Evolutionary conservation across 169 alveolate genomes (phyloP), one percentile per base, ranked within the genome.

Genomic region (Eimeria brunetti): DNA sequence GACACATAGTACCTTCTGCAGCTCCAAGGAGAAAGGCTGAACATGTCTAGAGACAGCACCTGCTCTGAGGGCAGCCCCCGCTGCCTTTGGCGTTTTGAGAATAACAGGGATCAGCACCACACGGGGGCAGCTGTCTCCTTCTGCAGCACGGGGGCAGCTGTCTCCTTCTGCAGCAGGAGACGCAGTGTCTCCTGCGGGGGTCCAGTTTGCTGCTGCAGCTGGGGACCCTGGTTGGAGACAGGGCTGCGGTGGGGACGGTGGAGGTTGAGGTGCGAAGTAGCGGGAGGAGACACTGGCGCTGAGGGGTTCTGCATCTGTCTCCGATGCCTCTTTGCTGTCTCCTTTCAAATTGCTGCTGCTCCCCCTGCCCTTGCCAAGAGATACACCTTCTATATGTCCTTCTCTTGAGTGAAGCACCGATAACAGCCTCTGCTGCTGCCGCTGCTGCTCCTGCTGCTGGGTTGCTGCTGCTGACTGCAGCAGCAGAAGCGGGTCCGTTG

Each of bases 401-500:
- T n/a, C n/a, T n/a, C n/a, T n/a, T n/a, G n/a, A n/a, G n/a, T n/a
- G 60, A 76, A 44, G 60, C 41, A n/a, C 51, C 24, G 64, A 18
- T 22, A 46, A 27, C 36, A 41, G 86, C 8, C 18, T 46, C 62
- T 76, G 80, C 58, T 76, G 80, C 58, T 46, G 22, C 88, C 12
- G 69, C n/a, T 60, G 80, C 24, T 85, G 91, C 64, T 85, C 76
- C 41, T 46, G 91, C 80, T 33, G 91, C 80, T 60, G 78, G 14
- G 60, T 49, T 30, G 36, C 71, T 56, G 58, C 60, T 53, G 91
- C 91, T 36, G 78, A 58, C 62, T 85, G 91, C 7, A 85, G 62
- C 8, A 85, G 91, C 91, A 85, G 41, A 44, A 85, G 73, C 22
- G 91, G 91, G 49, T 85, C 91, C 14, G 91, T 85, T 24, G 91